Percentiles rank a stretch among this genome's conserved stretches.
Conservation (phyloP, 148 eudicot genomes). For the Camellia japonica region DNA sequence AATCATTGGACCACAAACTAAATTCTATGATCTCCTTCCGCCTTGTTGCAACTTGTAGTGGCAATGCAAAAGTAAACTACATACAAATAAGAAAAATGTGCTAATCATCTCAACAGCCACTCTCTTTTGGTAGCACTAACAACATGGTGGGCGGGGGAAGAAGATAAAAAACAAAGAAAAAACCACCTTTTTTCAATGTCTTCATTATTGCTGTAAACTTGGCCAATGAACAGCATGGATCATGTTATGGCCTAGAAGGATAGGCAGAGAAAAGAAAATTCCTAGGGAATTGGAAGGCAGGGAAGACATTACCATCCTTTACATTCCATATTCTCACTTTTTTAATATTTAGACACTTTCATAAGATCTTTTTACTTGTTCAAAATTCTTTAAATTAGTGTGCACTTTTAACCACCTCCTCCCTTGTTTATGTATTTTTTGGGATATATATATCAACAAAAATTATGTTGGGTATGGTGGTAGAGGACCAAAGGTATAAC, state of each 20-base stretch:
- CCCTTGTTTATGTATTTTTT: no score
- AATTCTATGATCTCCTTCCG: neutral
- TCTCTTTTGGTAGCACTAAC: neutral
- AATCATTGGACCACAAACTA: neutral
- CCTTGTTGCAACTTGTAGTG: neutral
- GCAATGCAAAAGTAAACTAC: neutral
- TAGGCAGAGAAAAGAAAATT: no score
- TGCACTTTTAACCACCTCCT: no score
- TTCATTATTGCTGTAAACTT: neutral
- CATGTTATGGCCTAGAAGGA: no score
- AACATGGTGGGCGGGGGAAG: neutral
- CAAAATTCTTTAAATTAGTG: no score
- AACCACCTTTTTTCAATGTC: neutral
- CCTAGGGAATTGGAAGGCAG: no score
- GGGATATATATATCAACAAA: no score
- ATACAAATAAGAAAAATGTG: neutral
- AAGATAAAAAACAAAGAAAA: neutral
- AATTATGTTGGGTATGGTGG: no score
- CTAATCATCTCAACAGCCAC: neutral
- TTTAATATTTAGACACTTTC: neutral
- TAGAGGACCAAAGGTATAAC: no score
- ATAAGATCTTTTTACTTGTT: neutral
- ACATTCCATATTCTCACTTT: neutral
- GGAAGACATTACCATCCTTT: neutral
- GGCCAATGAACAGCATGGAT: neutral